Evolutionary conservation across 2,329 filamentous ascomycete genomes (phyloP), one percentile per base, ranked within the genome.

Genomic region (Fusarium equiseti): DNA sequence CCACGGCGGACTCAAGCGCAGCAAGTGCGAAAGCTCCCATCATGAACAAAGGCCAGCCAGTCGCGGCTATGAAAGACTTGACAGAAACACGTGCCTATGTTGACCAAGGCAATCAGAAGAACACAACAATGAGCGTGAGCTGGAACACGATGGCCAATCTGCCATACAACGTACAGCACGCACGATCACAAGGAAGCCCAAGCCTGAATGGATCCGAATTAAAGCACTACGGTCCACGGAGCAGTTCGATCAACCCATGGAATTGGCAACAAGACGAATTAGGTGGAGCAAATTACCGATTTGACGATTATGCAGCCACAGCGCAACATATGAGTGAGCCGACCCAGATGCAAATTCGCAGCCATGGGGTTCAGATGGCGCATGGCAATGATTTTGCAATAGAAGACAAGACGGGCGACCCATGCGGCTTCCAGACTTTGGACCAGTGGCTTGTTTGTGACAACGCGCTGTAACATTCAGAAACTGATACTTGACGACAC

Each of bases 381-480:
- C 44, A 48, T 20, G 31, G 18, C 31, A 18, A 31, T 38, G 24
- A 46, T 22, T 26, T 45, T 16, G n/a, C 20, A 35, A 52, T 35
- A 22, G 49, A 20, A 42, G 49, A 49, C 8, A 22, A 26, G 24
- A 20, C 26, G n/a, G 31, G 54, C 13, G 58, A 70, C 44, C 60
- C 62, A 38, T 43, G 31, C 22, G 52, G 35, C 22, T 68, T 75
- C 48, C 49, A 60, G 16, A 68, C 64, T 38, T 49, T 73, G 27
- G 61, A 73, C 31, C 56, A 75, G n/a, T 75, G 70, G 71, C 59
- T 67, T 44, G 26, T 46, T 59, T 44, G 48, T 11, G 40, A 52
- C 15, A 55, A 51, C 16, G 20, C n/a, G 32, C 48, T 42, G 12
- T 40, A 51, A 54, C 22, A 27, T 45, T 48, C 24, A 43, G 63